Conservation (phyloP, 805 yeast species). For the Kuraishia ogatae region DNA sequence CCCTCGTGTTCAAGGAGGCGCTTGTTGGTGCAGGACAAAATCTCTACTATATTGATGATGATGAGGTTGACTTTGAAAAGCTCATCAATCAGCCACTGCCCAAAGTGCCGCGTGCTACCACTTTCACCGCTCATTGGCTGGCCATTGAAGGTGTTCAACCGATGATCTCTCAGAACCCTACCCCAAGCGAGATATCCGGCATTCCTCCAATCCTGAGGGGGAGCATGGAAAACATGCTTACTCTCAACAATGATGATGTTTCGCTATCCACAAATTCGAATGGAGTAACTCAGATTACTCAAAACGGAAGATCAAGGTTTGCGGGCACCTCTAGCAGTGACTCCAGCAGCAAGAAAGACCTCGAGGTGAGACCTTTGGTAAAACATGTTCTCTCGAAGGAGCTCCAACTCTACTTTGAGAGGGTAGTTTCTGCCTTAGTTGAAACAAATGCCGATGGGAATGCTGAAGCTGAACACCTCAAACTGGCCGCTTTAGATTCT, state of each 20-base stretch:
- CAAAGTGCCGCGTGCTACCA: constrained; percentile 84
- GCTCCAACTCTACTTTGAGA: constrained; percentile 86
- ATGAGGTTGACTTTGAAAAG: constrained; percentile 91
- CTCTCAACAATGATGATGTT: constrained; percentile 39
- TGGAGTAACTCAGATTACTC: constrained; percentile 19
- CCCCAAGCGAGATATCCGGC: constrained; percentile 65
- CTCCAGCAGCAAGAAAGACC: constrained; percentile 30
- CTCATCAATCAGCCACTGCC: constrained; percentile 92
- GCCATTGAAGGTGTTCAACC: constrained; percentile 99
- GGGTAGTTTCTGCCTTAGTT: constrained; percentile 72
- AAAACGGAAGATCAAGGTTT: constrained; percentile 6
- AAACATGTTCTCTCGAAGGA: constrained; percentile 94
- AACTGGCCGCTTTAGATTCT: constrained; percentile 76
- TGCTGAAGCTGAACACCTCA: constrained; percentile 44
- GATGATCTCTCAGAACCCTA: constrained; percentile 93
- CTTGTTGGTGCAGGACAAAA: constrained; percentile 89
- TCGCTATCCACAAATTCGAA: constrained; percentile 17
- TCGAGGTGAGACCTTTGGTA: constrained; percentile 77
- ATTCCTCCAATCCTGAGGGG: constrained; percentile 78
- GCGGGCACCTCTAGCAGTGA: constrained; percentile 17
- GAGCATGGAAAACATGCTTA: constrained; percentile 56
- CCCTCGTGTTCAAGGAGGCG: constrained; percentile 78
- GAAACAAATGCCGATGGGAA: constrained; percentile 38
- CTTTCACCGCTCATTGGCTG: constrained; percentile 94
- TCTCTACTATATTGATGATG: constrained; percentile 81